These are phyloP conservation scores for Euphorbia corollata DNA, from an alignment of 441 rosid species.

Conservation along the genomic window DNA sequence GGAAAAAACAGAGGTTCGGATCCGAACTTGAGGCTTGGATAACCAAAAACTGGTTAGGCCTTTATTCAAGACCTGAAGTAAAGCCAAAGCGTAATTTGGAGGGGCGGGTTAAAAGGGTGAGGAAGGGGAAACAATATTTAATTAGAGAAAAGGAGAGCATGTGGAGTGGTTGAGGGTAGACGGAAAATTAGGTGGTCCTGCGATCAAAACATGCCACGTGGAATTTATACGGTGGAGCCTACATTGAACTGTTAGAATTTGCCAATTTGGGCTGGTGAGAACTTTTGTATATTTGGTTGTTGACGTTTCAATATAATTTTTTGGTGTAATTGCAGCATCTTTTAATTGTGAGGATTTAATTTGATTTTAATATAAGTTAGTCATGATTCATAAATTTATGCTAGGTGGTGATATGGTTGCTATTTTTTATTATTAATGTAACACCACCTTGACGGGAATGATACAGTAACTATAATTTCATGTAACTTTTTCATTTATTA, in stretches of 20 bases:
- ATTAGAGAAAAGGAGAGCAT: background rate
- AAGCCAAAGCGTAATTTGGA: background rate
- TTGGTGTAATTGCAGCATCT: no score
- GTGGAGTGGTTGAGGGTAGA: constrained; percentile 20
- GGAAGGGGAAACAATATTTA: background rate
- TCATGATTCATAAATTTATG: no score
- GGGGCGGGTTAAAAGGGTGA: background rate
- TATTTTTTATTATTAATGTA: no score
- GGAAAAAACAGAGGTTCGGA: constrained; percentile 41
- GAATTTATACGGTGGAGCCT: background rate
- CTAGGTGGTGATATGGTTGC: no score
- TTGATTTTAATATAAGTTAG: no score
- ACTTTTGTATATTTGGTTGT: background rate
- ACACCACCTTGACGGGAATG: no score
- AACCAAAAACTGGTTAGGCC: constrained; percentile 12
- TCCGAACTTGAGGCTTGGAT: constrained; percentile 29
- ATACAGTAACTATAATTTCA: no score
- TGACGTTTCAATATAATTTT: background rate
- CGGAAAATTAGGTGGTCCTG: constrained; percentile 13
- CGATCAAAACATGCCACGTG: constrained; percentile 20
- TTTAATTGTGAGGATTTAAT: no score
- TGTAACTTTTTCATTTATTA: no score
- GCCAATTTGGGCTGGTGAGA: constrained; percentile 6
- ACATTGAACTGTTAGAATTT: background rate
- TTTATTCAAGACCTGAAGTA: constrained; percentile 25